phyloP scores from a whole-genome alignment of 2,329 filamentous ascomycete species.

The Pestalotiopsis sp. region DNA sequence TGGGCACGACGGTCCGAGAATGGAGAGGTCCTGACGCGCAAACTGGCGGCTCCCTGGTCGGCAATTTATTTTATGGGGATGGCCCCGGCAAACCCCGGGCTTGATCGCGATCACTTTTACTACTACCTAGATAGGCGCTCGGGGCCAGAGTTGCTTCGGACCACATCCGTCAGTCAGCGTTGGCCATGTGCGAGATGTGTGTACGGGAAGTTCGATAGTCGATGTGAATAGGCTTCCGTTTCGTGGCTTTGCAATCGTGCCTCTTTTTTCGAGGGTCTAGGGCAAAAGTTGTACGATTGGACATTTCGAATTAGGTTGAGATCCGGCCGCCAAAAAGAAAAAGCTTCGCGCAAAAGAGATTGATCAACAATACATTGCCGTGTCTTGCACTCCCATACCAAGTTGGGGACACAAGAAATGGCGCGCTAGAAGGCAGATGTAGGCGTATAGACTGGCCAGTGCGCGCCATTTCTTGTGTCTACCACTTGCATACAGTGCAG shows the following conservation, averaged over 20 bases:
- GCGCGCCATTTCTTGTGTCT: too few species aligned
- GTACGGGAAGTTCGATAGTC: too few species aligned
- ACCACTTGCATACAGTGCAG: too few species aligned
- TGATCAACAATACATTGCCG: not conserved
- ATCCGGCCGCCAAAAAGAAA: not conserved
- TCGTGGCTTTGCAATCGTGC: not conserved
- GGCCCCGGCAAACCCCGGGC: not conserved
- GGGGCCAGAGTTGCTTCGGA: too few species aligned
- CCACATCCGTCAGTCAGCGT: too few species aligned
- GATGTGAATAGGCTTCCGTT: not conserved
- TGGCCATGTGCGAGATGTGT: too few species aligned
- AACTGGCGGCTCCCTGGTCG: slow-evolving; percentile 2
- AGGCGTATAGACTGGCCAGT: too few species aligned
- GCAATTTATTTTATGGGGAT: slow-evolving; percentile 3
- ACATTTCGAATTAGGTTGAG: not conserved
- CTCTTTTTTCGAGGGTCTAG: not conserved
- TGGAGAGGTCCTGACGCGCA: slow-evolving; percentile 4
- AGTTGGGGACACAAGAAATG: too few species aligned
- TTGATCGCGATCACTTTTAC: not conserved
- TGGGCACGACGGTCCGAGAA: slow-evolving; percentile 8
- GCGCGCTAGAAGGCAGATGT: too few species aligned
- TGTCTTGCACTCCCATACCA: not conserved
- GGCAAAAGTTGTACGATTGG: not conserved
- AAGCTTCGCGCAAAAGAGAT: not conserved
- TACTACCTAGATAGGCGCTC: too few species aligned